Base-by-base conservation (phyloP, 106 monocot genomes). In the Acorus calamus region DNA sequence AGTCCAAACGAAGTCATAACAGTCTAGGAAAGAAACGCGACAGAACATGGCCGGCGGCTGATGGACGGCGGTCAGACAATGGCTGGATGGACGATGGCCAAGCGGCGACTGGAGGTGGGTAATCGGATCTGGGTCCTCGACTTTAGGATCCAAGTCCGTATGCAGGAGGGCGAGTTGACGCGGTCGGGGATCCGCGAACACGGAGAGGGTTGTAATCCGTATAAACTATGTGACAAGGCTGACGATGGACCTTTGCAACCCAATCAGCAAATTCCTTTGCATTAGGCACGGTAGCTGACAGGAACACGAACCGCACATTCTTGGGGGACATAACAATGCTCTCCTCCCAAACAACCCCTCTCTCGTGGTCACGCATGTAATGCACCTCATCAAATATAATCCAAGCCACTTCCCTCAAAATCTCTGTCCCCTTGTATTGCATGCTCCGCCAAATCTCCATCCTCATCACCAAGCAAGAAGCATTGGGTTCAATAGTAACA, bases 401-500 rank as follows among this genome's bases (percentile, higher is more conserved):
- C 96, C 96, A 98, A 3, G 96, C 87, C 44, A 98, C 96, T 65
- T 98, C 91, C 46, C 88, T 75, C 85, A 92, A 79, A 43, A 91
- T 51, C 64, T 98, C 96, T 56, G 96, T 91, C 44, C 96, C 91
- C 61, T 81, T 98, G 72, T 98, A 98, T 48, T 81, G 96, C 91
- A 98, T 98, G 63, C 96, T 98, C 11, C 91, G 87, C 96, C 87
- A 98, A 73, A 98, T 84, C 73, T 98, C 96, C 9, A 91, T 98
- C 14, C 91, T 92, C 96, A 98, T 98, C 10, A 98, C 94, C 87
- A 98, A 77, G 72, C 96, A 98, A 67, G 96, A 88, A 57, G 96
- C 91, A 73, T 88, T 98, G 5, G 96, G 96, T 11, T 98, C 91
- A 62, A 98, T 98, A 2, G 96, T 92, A 14, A 92, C 87, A 66